These are phyloP conservation scores for Yamadazyma buinensis DNA, from an alignment of 1,139 yeast genomes.

Conservation along the genomic window DNA sequence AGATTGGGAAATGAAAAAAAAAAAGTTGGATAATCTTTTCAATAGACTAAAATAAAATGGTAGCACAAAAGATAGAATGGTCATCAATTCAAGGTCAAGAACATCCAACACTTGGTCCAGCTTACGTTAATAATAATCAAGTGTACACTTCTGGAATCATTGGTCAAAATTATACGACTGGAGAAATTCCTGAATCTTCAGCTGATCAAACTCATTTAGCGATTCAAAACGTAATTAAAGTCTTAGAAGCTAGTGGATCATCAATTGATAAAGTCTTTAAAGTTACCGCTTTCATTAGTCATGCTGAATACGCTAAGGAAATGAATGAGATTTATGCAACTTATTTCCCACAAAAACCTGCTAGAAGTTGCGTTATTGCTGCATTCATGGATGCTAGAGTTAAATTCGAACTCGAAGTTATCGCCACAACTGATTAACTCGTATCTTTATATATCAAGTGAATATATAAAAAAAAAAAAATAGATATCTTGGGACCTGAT, in stretches of 20 bases:
- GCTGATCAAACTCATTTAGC: conserved; percentile 47
- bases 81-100: conserved; percentile 34
- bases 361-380: conserved; percentile 50
- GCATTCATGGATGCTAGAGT: conserved; percentile 34
- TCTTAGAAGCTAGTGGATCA: conserved; percentile 46
- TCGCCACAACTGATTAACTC: conserved; percentile 28
- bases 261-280: conserved; percentile 48
- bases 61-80: conserved; percentile 36
- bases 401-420: conserved; percentile 34
- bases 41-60: conserved; percentile 10
- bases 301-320: conserved; percentile 39
- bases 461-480: no score
- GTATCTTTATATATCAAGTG: no score
- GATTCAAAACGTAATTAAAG: conserved; percentile 39
- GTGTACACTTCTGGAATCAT: conserved; percentile 47
- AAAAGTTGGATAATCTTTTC: background rate
- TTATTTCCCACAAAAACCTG: conserved; percentile 49
- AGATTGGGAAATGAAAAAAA: background rate
- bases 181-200: conserved; percentile 34
- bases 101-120: conserved; percentile 42
- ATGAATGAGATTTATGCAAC: conserved; percentile 47
- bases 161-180: conserved; percentile 31
- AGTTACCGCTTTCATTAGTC: conserved; percentile 48
- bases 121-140: conserved; percentile 44
- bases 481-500: no score